Percentiles rank a stretch among this genome's conserved stretches.
These are phyloP conservation scores for Globisporangium radiosum DNA, from an alignment of 352 stramenopile genomes.

Conservation along the genomic window DNA sequence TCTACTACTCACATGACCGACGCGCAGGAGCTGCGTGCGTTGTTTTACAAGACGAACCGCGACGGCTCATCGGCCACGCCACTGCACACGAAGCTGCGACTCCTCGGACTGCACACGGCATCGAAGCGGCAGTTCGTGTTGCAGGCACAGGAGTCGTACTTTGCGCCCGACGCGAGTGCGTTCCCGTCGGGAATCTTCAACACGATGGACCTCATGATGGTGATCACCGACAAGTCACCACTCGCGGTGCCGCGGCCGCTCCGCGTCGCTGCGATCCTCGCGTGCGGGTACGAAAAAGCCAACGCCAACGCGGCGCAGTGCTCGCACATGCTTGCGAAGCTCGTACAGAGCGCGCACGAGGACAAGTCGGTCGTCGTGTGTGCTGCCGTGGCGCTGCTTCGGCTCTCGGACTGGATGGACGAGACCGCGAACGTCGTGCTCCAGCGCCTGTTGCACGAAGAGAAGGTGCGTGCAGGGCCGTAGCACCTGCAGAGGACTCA, in stretches of 20 bases:
- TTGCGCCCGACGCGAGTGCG: constrained; percentile 40
- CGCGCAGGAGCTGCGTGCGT: constrained; percentile 52
- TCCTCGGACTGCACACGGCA: constrained; percentile 68
- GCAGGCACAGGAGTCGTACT: constrained; percentile 54
- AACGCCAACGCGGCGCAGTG: constrained; percentile 56
- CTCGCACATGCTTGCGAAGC: constrained; percentile 49
- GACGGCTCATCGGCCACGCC: constrained; percentile 37
- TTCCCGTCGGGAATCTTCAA: constrained; percentile 68
- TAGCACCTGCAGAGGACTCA: too few species aligned
- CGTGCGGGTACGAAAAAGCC: constrained; percentile 70
- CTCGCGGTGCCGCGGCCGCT: constrained; percentile 47
- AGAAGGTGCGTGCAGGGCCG: constrained; percentile 26
- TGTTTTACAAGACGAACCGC: constrained; percentile 65
- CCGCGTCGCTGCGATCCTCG: constrained; percentile 66
- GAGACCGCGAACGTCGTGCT: constrained; percentile 78
- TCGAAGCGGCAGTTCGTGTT: constrained; percentile 62
- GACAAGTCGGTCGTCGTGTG: constrained; percentile 70
- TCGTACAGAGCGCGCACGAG: constrained; percentile 45
- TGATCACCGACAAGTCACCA: constrained; percentile 61
- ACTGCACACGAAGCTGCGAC: constrained; percentile 65
- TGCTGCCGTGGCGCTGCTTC: constrained; percentile 63
- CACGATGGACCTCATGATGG: constrained; percentile 80
- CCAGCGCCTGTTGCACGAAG: constrained; percentile 73
- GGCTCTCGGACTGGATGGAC: constrained; percentile 81
- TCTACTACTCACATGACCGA: not conserved